Conservation (phyloP, 805 yeast genomes). For the Candida endomychidarum region DNA sequence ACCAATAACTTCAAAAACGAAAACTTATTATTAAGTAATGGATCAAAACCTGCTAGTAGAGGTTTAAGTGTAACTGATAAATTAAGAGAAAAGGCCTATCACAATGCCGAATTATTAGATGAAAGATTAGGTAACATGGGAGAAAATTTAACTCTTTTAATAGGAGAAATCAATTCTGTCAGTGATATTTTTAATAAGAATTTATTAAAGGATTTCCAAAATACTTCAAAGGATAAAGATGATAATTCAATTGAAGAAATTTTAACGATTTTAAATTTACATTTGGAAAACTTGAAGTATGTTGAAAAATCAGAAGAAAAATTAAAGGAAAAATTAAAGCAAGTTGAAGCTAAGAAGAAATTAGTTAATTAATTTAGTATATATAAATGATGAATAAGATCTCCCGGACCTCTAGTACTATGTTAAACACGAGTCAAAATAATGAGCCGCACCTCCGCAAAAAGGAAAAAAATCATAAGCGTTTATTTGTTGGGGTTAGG, state of each 20-base stretch:
- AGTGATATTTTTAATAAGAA: conserved; percentile 74
- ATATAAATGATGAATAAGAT: neutral
- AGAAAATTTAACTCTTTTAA: conserved; percentile 68
- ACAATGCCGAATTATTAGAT: conserved; percentile 80
- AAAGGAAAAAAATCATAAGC: conserved; percentile 1
- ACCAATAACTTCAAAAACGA: conserved; percentile 18
- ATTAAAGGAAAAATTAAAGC: conserved; percentile 65
- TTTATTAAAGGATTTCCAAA: conserved; percentile 37
- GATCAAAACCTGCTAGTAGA: conserved; percentile 19
- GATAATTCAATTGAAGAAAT: conserved; percentile 62
- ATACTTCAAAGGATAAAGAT: conserved; percentile 16
- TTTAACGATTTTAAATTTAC: conserved; percentile 80
- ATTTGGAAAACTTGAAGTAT: conserved; percentile 85
- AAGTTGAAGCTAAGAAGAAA: conserved; percentile 22
- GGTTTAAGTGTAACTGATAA: conserved; percentile 66
- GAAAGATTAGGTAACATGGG: conserved; percentile 79
- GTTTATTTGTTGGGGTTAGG: neutral
- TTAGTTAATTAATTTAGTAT: conserved; percentile 1
- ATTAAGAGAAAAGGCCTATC: conserved; percentile 86
- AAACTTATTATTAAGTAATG: conserved; percentile 10
- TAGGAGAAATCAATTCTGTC: conserved; percentile 79
- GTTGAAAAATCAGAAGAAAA: conserved; percentile 71
- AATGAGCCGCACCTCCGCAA: neutral
- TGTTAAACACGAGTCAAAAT: no score
- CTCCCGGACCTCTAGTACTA: no score